Percentiles rank a stretch among this genome's conserved stretches.
phyloP scores from a whole-genome alignment of 2,329 filamentous ascomycete species.

The Paraconiothyrium sp. region DNA sequence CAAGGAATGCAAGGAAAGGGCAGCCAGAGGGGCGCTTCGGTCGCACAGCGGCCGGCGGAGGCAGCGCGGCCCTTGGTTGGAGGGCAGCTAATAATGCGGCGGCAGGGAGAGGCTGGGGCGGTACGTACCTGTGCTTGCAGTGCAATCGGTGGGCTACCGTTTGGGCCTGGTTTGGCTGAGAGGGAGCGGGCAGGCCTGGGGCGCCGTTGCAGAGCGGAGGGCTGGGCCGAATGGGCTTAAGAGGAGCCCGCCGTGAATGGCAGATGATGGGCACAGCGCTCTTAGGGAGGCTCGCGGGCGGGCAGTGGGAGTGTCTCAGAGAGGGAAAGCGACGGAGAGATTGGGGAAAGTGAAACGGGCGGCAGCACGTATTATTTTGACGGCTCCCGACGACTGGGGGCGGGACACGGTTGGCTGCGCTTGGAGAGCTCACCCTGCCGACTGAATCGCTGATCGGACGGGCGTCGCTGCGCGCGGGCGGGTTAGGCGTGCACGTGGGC shows the following conservation, averaged over 20 bases:
- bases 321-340: constrained; percentile 52
- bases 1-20: constrained; percentile 49
- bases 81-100: constrained; percentile 22
- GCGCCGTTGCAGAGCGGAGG: constrained; percentile 23
- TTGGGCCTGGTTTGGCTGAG: constrained; percentile 4
- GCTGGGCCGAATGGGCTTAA: constrained; percentile 24
- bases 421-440: constrained; percentile 36
- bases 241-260: constrained; percentile 11
- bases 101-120: constrained; percentile 30
- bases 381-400: constrained; percentile 33
- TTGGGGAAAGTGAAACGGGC: constrained; percentile 53
- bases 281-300: constrained; percentile 24
- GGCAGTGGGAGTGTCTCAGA: constrained; percentile 48
- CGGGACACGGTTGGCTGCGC: constrained; percentile 39
- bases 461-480: constrained; percentile 10
- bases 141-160: neutral
- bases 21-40: constrained; percentile 32
- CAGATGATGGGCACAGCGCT: constrained; percentile 13
- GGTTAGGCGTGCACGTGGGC: constrained; percentile 4
- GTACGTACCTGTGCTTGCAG: constrained; percentile 13
- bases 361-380: constrained; percentile 48
- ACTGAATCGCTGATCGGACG: constrained; percentile 43
- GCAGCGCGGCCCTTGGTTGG: constrained; percentile 24
- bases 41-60: constrained; percentile 38
- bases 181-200: constrained; percentile 6